Conservation (phyloP, 2,329 filamentous ascomycete genomes). For the Pyrenophora tritici-repentis region DNA sequence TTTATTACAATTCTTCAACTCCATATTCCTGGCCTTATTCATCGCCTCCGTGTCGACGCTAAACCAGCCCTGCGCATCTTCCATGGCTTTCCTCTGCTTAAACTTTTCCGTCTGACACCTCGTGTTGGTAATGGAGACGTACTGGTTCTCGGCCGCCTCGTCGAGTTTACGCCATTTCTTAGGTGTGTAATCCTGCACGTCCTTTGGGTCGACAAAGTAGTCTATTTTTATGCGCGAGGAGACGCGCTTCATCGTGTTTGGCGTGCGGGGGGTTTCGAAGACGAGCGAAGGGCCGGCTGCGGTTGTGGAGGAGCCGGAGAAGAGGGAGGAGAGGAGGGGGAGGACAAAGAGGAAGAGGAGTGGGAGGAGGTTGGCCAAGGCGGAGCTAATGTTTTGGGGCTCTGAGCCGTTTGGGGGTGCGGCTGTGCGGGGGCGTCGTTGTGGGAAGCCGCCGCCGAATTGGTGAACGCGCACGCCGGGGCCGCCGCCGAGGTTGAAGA, state of each 20-base stretch:
- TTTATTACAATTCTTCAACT: constrained; percentile 63
- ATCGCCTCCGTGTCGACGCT: constrained; percentile 80
- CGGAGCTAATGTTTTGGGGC: constrained; percentile 55
- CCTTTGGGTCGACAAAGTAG: constrained; percentile 83
- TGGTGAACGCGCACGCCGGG: constrained; percentile 93
- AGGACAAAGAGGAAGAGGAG: constrained; percentile 84
- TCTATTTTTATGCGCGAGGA: constrained; percentile 73
- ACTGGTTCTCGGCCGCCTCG: constrained; percentile 73
- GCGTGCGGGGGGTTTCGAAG: constrained; percentile 72
- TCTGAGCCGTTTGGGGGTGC: constrained; percentile 58
- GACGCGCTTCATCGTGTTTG: constrained; percentile 74
- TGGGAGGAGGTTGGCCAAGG: constrained; percentile 78
- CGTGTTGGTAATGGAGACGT: constrained; percentile 68
- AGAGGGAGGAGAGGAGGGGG: constrained; percentile 78
- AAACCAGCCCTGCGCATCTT: constrained; percentile 87
- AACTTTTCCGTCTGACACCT: constrained; percentile 77
- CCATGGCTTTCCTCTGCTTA: constrained; percentile 67
- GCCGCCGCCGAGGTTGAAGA: constrained; percentile 92
- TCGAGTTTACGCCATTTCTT: constrained; percentile 77
- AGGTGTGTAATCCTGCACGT: constrained; percentile 71
- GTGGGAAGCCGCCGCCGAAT: constrained; percentile 80
- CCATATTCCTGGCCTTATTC: constrained; percentile 67
- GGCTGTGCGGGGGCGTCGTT: constrained; percentile 70
- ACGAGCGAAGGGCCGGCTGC: constrained; percentile 70
- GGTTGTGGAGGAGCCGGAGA: constrained; percentile 54